Percentiles rank a stretch among this genome's conserved stretches.
Conservation (phyloP, 176 grass and related monocot genomes). For the Dactylis glomerata region DNA sequence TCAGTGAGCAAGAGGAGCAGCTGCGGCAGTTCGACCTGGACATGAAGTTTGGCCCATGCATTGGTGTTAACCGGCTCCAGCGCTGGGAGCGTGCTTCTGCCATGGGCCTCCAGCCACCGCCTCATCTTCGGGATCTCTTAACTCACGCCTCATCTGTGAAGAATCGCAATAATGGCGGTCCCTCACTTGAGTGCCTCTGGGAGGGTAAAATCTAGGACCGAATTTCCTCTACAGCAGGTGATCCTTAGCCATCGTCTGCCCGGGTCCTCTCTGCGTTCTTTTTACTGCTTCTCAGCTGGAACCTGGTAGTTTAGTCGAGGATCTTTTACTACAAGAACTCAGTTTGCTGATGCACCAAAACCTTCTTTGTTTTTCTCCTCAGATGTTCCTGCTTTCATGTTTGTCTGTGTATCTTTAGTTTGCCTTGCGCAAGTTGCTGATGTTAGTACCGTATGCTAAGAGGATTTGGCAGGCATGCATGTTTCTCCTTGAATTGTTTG, state of each 20-base stretch:
- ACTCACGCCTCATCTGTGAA: not conserved
- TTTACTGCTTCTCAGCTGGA: not conserved
- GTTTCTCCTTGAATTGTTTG: not conserved
- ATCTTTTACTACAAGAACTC: not conserved
- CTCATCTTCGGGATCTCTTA: slow-evolving; percentile 39
- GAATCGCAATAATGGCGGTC: not conserved
- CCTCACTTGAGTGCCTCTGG: slow-evolving; percentile 54
- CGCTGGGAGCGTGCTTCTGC: slow-evolving; percentile 62
- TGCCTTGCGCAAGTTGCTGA: not conserved
- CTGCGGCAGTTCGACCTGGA: slow-evolving; percentile 53
- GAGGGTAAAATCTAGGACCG: slow-evolving; percentile 49
- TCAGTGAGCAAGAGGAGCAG: slow-evolving; percentile 50
- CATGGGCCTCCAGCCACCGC: slow-evolving; percentile 59
- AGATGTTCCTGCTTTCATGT: not conserved
- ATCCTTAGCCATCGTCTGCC: not conserved
- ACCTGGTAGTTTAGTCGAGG: not conserved
- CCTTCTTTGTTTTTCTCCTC: not conserved
- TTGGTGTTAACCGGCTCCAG: slow-evolving; percentile 51
- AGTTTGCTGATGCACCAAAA: not conserved
- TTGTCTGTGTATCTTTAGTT: not conserved
- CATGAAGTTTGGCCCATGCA: slow-evolving; percentile 60
- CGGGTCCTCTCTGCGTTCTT: not conserved
- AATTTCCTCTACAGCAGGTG: not conserved
- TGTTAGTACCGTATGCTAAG: not conserved
- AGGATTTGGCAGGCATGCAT: not conserved